Evolutionary conservation across 495 filamentous ascomycete genomes (phyloP).

Genomic region (Hypoxylon fragiforme): DNA sequence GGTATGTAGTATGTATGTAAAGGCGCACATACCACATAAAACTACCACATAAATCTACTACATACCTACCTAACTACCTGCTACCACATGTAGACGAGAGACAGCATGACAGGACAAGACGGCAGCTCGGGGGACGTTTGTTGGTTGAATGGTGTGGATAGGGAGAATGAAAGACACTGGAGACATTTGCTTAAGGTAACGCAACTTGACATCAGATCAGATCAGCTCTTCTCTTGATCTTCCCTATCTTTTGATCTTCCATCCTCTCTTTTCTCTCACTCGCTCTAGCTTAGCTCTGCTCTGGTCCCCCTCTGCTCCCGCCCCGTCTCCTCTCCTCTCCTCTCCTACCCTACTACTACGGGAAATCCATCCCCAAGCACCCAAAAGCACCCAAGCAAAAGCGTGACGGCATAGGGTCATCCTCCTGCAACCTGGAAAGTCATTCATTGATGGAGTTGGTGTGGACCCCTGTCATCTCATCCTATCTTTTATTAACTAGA

Average conservation of each 20-base stretch:
- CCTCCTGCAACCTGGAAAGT: constrained; percentile 32
- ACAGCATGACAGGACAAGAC: constrained; percentile 17
- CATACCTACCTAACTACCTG: too few species aligned
- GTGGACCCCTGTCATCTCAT: constrained; percentile 28
- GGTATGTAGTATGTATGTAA: not conserved
- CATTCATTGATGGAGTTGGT: constrained; percentile 31
- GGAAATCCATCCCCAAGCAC: constrained; percentile 6
- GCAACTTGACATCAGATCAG: too few species aligned
- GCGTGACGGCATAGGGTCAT: constrained; percentile 37
- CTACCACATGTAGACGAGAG: not conserved
- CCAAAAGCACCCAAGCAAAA: not conserved
- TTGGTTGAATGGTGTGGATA: too few species aligned
- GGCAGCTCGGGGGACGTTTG: constrained; percentile 21
- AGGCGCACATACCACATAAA: not conserved
- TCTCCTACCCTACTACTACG: too few species aligned
- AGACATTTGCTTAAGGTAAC: constrained; percentile 3
- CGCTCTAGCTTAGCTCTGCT: too few species aligned
- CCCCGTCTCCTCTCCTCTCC: too few species aligned
- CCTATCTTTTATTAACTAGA: constrained; percentile 15
- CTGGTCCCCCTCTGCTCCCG: too few species aligned
- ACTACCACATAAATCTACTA: too few species aligned
- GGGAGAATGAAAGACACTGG: not conserved
- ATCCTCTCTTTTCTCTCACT: too few species aligned
- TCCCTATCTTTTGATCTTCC: too few species aligned
- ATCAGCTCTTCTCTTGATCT: too few species aligned